Percentiles rank a stretch among this genome's conserved stretches.
phyloP scores from a whole-genome alignment of 2,329 filamentous ascomycete species.

The Stemphylium beticola region DNA sequence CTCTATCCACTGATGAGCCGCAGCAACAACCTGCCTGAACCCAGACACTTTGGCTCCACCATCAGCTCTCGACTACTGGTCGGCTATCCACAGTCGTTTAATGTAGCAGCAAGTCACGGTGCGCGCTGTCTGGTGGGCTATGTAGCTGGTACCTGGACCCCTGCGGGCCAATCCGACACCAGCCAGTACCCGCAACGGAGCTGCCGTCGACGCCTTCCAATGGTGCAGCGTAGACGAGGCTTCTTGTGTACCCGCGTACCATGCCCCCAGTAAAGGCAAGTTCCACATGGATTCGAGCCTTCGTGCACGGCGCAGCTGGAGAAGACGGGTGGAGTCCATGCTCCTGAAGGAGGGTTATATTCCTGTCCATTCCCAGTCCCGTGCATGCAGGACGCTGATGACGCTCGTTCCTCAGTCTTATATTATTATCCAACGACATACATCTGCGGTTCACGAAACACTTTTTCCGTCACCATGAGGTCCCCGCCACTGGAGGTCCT shows the following conservation, averaged over 20 bases:
- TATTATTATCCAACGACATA: conserved; percentile 26
- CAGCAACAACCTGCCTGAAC: conserved; percentile 32
- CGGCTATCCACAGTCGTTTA: conserved; percentile 19
- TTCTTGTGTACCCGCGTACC: conserved; percentile 22
- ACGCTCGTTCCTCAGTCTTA: conserved; percentile 35
- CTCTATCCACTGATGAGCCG: conserved; percentile 36
- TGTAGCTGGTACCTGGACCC: conserved; percentile 30
- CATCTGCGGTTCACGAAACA: conserved; percentile 21
- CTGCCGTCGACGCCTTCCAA: conserved; percentile 33
- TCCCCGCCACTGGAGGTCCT: conserved; percentile 45
- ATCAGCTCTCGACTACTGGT: conserved; percentile 24
- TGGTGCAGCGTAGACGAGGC: conserved; percentile 25
- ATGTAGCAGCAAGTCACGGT: conserved; percentile 36
- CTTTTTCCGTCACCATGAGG: conserved; percentile 34
- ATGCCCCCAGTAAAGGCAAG: conserved; percentile 36
- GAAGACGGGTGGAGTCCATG: conserved; percentile 22
- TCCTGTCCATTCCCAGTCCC: conserved; percentile 34
- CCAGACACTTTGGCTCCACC: conserved; percentile 29
- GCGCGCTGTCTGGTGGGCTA: conserved; percentile 25
- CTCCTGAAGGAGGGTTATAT: conserved; percentile 28
- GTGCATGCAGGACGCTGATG: conserved; percentile 33
- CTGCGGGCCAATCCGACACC: conserved; percentile 31
- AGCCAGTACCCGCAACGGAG: conserved; percentile 39
- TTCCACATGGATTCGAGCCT: conserved; percentile 20
- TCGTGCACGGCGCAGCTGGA: conserved; percentile 33